These are phyloP conservation scores for Fusarium burgessii DNA, from an alignment of 2,329 filamentous ascomycete genomes.

Conservation along the genomic window DNA sequence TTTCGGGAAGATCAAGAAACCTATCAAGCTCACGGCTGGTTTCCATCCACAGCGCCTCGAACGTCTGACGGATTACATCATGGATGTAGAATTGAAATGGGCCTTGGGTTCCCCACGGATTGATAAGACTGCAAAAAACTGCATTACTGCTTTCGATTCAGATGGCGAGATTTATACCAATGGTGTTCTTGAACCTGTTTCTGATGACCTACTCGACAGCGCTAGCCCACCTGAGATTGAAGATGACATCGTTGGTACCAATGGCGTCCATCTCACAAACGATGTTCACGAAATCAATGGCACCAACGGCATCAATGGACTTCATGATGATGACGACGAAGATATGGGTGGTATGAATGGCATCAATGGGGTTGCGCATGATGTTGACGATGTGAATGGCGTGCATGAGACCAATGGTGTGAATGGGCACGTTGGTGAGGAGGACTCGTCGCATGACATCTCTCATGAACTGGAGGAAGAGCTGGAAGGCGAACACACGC, in stretches of 20 bases:
- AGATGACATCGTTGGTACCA: conserved; percentile 22
- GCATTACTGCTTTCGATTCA: conserved; percentile 58
- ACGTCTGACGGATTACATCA: conserved; percentile 57
- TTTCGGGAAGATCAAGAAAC: conserved; percentile 56
- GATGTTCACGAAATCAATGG: conserved; percentile 19
- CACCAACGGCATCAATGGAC: conserved; percentile 13
- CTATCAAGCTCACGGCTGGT: conserved; percentile 47
- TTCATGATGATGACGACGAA: conserved; percentile 10
- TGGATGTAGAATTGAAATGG: conserved; percentile 64
- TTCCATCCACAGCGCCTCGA: conserved; percentile 41
- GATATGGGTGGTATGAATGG: conserved; percentile 16
- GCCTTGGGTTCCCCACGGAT: conserved; percentile 55
- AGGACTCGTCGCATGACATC: conserved; percentile 48
- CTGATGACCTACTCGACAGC: conserved; percentile 34
- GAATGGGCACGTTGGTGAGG: conserved; percentile 44
- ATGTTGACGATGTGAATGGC: not conserved
- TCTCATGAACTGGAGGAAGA: conserved; percentile 60
- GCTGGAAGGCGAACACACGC: conserved; percentile 61
- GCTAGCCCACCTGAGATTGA: conserved; percentile 22
- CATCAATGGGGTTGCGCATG: conserved; percentile 26
- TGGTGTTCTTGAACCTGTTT: conserved; percentile 39
- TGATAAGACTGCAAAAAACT: conserved; percentile 58
- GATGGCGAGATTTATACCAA: conserved; percentile 45
- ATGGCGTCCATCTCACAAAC: conserved; percentile 22
- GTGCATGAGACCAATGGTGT: conserved; percentile 17